Conservation (phyloP, 2,329 filamentous ascomycete species). For the Ophiostoma fasciatum region DNA sequence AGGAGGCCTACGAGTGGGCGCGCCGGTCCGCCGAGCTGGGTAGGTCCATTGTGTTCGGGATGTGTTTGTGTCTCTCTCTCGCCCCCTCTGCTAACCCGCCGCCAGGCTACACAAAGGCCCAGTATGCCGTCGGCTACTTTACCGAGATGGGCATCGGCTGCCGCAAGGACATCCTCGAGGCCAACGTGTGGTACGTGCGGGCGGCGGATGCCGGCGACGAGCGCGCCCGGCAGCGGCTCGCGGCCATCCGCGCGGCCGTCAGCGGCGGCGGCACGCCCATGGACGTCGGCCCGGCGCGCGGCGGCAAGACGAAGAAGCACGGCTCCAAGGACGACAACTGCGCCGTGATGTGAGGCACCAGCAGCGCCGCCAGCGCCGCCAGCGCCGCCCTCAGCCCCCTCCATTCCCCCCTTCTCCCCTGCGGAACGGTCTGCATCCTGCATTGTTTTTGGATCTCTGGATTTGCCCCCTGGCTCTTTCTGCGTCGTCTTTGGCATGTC, state of each 20-base stretch:
- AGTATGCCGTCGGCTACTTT: conserved; percentile 93
- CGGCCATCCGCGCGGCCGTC: conserved; percentile 74
- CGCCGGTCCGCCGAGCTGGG: conserved; percentile 71
- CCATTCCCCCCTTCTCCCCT: no score
- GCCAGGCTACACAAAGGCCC: conserved; percentile 54
- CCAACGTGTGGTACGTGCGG: conserved; percentile 96
- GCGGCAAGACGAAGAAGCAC: conserved; percentile 35
- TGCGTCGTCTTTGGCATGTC: background rate
- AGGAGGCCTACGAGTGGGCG: conserved; percentile 95
- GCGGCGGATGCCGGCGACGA: conserved; percentile 87
- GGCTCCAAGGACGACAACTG: conserved; percentile 36
- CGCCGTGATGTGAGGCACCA: conserved; percentile 35
- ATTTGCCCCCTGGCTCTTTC: no score
- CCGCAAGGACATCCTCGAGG: conserved; percentile 83
- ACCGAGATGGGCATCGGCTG: conserved; percentile 98
- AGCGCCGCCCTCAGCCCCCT: no score
- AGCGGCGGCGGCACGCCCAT: conserved; percentile 41
- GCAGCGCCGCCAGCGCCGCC: no score
- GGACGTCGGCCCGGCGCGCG: conserved; percentile 38
- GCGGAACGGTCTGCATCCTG: background rate
- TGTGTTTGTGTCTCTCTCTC: background rate
- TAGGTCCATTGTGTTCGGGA: conserved; percentile 27
- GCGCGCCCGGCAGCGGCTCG: conserved; percentile 71
- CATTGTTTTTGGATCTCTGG: background rate
- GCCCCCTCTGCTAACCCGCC: background rate